phyloP scores from a whole-genome alignment of 2,329 filamentous ascomycete genomes.

The Neopestalotiopsis sp. region DNA sequence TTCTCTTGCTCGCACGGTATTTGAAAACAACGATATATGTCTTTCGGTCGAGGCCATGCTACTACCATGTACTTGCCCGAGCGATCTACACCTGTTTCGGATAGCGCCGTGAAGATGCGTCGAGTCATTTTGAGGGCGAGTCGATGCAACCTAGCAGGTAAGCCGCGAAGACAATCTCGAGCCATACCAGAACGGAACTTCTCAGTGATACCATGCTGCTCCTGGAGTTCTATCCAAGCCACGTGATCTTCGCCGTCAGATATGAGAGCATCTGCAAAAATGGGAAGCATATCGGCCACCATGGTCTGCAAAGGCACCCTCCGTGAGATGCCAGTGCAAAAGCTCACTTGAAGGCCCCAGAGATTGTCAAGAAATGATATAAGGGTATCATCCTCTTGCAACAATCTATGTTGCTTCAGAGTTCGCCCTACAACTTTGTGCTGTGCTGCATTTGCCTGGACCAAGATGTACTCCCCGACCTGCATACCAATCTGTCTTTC shows the following conservation, averaged over 20 bases:
- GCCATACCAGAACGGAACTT: neutral
- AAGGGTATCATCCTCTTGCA: neutral
- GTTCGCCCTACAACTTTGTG: neutral
- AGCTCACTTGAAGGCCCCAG: neutral
- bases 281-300: neutral
- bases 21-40: neutral
- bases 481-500: constrained; percentile 1
- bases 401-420: constrained; percentile 1
- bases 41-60: neutral
- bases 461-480: neutral
- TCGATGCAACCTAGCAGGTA: neutral
- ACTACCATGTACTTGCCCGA: neutral
- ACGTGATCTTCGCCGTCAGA: neutral
- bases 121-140: neutral
- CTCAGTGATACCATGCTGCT: neutral
- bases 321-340: neutral
- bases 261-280: neutral
- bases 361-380: neutral
- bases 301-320: neutral
- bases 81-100: neutral
- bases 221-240: neutral
- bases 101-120: neutral
- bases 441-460: neutral
- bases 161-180: neutral
- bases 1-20: neutral